These are phyloP conservation scores for Ogataea philodendri DNA, from an alignment of 805 yeast genomes.

Conservation along the genomic window DNA sequence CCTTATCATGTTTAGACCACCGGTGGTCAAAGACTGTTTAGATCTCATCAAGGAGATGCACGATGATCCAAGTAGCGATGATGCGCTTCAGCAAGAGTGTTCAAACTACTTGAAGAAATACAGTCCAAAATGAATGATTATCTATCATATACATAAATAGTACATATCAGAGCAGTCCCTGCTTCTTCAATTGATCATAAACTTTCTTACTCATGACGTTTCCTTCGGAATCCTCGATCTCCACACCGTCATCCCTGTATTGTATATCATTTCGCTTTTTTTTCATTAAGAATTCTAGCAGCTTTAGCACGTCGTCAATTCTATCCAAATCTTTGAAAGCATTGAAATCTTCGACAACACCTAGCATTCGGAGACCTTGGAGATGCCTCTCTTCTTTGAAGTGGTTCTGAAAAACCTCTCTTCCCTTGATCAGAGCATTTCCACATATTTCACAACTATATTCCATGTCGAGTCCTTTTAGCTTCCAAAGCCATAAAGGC, in stretches of 20 bases:
- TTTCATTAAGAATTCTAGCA: conserved; percentile 50
- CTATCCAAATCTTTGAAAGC: conserved; percentile 62
- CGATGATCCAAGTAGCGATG: conserved; percentile 40
- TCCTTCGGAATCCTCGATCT: conserved; percentile 91
- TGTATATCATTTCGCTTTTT: conserved; percentile 38
- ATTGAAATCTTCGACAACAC: conserved; percentile 49
- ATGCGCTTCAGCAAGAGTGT: conserved; percentile 49
- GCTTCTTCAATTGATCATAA: conserved; percentile 80
- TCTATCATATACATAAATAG: not conserved
- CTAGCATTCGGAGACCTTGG: conserved; percentile 72
- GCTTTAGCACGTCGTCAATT: conserved; percentile 63
- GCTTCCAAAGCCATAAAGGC: conserved; percentile 89
- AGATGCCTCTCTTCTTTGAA: conserved; percentile 69
- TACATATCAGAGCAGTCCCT: conserved; percentile 62
- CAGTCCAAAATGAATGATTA: conserved; percentile 18
- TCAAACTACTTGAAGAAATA: conserved; percentile 47
- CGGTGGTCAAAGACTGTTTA: conserved; percentile 58
- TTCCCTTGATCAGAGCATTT: conserved; percentile 66
- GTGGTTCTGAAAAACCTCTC: conserved; percentile 69
- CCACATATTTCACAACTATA: conserved; percentile 88
- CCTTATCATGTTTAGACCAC: conserved; percentile 87
- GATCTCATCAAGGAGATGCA: conserved; percentile 48
- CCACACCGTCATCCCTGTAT: conserved; percentile 55
- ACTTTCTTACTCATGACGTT: conserved; percentile 85
- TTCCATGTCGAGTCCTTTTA: conserved; percentile 76